Percentiles rank a stretch among this genome's conserved stretches.
These are phyloP conservation scores for Colletotrichum lini DNA, from an alignment of 2,329 filamentous ascomycete species.

Conservation along the genomic window DNA sequence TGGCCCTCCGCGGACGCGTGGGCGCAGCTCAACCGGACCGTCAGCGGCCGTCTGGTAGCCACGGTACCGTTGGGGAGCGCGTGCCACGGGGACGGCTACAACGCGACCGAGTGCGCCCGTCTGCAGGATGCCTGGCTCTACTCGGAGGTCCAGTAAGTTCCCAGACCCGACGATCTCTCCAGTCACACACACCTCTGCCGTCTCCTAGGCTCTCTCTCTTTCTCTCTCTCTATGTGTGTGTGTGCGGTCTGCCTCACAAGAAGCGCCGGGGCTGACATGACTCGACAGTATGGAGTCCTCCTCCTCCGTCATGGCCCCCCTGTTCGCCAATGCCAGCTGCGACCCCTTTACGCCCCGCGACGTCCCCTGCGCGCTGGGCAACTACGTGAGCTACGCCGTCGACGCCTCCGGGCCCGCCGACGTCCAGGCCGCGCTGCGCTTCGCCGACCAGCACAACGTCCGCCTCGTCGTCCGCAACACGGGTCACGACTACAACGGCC, in stretches of 20 bases:
- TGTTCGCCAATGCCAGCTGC: constrained; percentile 50
- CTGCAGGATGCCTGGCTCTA: constrained; percentile 37
- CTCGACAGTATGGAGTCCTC: constrained; percentile 37
- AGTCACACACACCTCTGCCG: not conserved
- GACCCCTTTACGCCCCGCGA: constrained; percentile 50
- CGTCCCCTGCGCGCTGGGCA: constrained; percentile 54
- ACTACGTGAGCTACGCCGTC: constrained; percentile 49
- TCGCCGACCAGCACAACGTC: constrained; percentile 56
- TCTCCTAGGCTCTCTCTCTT: not conserved
- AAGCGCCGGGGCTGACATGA: constrained; percentile 44
- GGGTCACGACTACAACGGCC: constrained; percentile 57
- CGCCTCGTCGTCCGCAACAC: constrained; percentile 55
- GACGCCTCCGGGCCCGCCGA: constrained; percentile 49
- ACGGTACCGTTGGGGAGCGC: constrained; percentile 32
- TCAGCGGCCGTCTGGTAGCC: constrained; percentile 33
- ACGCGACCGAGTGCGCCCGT: constrained; percentile 34
- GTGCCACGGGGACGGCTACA: constrained; percentile 33
- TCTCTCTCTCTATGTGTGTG: not conserved
- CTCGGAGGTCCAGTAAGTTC: constrained; percentile 37
- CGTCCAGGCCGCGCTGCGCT: constrained; percentile 51
- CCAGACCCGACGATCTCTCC: not conserved
- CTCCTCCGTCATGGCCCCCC: constrained; percentile 48
- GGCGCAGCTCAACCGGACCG: constrained; percentile 38
- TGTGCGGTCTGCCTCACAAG: not conserved
- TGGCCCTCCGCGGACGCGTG: constrained; percentile 32